Evolutionary conservation across 306 rosid species (phyloP), one percentile per base, ranked within the genome.

Genomic region (Inga laurina): DNA sequence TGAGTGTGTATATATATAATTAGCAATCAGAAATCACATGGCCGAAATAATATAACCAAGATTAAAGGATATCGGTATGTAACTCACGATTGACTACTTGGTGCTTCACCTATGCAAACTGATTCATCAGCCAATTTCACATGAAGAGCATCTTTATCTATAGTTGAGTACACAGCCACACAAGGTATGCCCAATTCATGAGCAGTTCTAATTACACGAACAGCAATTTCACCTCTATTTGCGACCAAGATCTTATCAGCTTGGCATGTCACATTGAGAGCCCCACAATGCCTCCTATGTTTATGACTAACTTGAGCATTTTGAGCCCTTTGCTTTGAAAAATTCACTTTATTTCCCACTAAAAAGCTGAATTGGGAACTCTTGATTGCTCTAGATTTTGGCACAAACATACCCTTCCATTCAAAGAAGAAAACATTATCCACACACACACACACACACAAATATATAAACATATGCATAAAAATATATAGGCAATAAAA

Each of bases 121-220:
- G 98, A 84, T 84, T 97, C 98, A 88, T 97, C 99, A 52, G 98
- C 99, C 88, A 97, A 85, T 88, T 92, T 94, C 34, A 97, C 99
- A 78, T 97, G 99, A 79, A 94, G 99, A 19, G 99, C 97, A 39
- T 97, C 98, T 88, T 94, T 94, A 75, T 97, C 99, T 30, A 94
- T 86, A 84, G 97, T 96, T 34, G 99, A 96, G 92, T 96, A 96
- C 70, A 96, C 99, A 82, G 98, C 98, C 75, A 97, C 97, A 86
- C 98, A 97, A 19, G 99, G 99, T 21, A 96, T 97, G 57, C 99
- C 99, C 90, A 97, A 66, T 81, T 97, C 99, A 88, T 94, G 98
- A 51, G 98, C 98, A 27, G 98, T 96, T 54, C 99, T 90, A 78
- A 94, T 96, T 57, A 96, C 83, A 21, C 98, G 99, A 86, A 96